Conservation (phyloP, 441 rosid genomes). For the Adansonia grandidieri region DNA sequence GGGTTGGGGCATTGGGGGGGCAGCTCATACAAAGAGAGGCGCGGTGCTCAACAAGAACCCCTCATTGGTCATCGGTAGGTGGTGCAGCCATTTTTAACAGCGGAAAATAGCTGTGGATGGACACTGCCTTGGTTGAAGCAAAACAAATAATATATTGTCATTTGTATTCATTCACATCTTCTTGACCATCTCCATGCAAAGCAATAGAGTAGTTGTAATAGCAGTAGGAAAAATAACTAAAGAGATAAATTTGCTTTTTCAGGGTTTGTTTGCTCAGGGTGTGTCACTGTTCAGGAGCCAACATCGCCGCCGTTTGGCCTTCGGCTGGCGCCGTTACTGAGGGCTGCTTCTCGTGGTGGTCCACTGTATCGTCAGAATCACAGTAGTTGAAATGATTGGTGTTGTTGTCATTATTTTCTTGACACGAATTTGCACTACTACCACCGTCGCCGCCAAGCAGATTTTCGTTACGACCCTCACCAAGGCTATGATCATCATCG, state of each 20-base stretch:
- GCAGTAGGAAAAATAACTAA: not conserved
- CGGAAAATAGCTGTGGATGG: not conserved
- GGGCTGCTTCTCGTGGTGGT: slow-evolving; percentile 1
- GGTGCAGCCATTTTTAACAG: slow-evolving; percentile 18
- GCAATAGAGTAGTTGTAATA: not conserved
- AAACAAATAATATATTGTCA: slow-evolving; percentile 17
- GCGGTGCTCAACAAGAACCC: slow-evolving; percentile 45
- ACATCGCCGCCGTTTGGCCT: slow-evolving; percentile 32
- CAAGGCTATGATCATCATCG: not conserved
- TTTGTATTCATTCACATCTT: not conserved
- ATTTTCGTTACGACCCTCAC: slow-evolving; percentile 23
- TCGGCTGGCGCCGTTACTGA: slow-evolving; percentile 20
- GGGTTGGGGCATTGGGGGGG: not conserved
- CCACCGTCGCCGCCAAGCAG: not conserved
- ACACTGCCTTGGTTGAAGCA: slow-evolving; percentile 27
- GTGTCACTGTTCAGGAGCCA: slow-evolving; percentile 21
- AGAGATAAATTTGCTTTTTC: not conserved
- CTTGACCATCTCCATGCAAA: not conserved
- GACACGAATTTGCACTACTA: not conserved
- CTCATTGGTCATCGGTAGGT: slow-evolving; percentile 23
- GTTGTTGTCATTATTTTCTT: not conserved
- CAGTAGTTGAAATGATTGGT: not conserved
- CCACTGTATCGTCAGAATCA: slow-evolving; percentile 29
- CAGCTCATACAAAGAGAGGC: slow-evolving; percentile 31
- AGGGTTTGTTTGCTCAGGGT: not conserved